These are phyloP conservation scores for Fraxinus floribunda DNA, from an alignment of 305 asterid species.

Conservation along the genomic window DNA sequence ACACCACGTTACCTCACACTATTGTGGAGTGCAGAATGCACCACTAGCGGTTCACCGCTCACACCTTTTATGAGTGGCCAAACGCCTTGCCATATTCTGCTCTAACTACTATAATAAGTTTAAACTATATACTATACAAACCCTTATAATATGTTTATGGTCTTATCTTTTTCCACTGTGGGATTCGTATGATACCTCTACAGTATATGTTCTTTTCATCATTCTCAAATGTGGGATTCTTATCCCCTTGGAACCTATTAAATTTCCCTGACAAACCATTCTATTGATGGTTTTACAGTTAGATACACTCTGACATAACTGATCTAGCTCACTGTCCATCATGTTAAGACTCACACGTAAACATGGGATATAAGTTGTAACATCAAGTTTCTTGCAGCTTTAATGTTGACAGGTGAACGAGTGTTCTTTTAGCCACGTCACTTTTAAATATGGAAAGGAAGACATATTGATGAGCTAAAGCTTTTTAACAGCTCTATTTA, in stretches of 20 bases:
- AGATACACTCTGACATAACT: not conserved
- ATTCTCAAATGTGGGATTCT: not conserved
- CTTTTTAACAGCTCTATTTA: not conserved
- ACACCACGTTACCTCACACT: not conserved
- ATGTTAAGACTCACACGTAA: not conserved
- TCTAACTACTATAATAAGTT: not conserved
- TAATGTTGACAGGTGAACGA: not conserved
- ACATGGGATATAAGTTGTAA: not conserved
- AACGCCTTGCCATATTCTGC: not conserved
- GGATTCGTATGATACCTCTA: not conserved
- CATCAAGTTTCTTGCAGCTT: not conserved
- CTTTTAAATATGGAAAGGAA: not conserved
- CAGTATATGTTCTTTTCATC: not conserved
- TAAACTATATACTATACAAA: not conserved
- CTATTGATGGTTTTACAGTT: not conserved
- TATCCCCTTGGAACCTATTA: not conserved
- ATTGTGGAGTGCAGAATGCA: not conserved
- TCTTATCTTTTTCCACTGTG: not conserved
- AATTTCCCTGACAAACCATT: not conserved
- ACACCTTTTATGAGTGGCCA: not conserved
- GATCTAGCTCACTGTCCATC: not conserved
- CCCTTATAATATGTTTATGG: not conserved
- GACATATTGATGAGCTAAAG: not conserved
- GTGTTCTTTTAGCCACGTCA: not conserved
- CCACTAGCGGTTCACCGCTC: not conserved